Base-by-base conservation (phyloP, 345 rosid genomes). In the Barbarea vulgaris region DNA sequence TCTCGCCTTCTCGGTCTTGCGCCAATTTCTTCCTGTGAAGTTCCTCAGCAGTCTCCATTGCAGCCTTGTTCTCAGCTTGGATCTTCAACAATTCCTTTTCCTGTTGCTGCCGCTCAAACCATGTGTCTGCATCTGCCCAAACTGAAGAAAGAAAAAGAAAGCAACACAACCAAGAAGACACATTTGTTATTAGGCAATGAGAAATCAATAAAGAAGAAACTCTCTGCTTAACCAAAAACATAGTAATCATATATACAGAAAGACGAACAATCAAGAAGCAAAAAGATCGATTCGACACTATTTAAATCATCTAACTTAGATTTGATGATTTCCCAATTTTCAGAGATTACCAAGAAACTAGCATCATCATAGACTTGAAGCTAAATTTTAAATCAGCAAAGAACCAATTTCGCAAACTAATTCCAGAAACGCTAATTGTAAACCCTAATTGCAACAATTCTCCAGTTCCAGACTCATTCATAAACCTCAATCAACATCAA, bases 101-200 rank as follows among this genome's bases (percentile, higher is more conserved):
- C 80, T 95, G 97, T 67, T 85, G 95, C 82, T 92, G 97, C 77
- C 97, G 64, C 78, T 95, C 98, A 41, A 92, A 92, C 99, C 99
- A 95, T 11, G 99, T 95, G 61, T 95, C 99, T 44, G 98, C 99
- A 70, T 92, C 99, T 52, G 96, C 97, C 98, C 99, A 95, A 57
- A 92, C 99, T 95, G 93, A n/a, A n/a, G n/a, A n/a, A n/a, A n/a
- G n/a, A n/a, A 42, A 67, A 31, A 14, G 3, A n/a, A 21, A 22
- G 5, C 27, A 68, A 69, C 47, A 19, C 9, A 25, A 50, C 44
- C 61, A 56, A n/a, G 8, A 64, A 34, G 18, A 10, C 24, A 0
- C 19, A 28, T 9, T 47, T 18, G 18, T 57, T 47, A 50, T 58
- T 47, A 50, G 17, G 8, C 42, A 62, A 53, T 24, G 57, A 27